A percentile compares a stretch with the other conserved stretches of the same genome.
Conservation (phyloP, 805 yeast genomes). For the Yarrowia sp. region DNA sequence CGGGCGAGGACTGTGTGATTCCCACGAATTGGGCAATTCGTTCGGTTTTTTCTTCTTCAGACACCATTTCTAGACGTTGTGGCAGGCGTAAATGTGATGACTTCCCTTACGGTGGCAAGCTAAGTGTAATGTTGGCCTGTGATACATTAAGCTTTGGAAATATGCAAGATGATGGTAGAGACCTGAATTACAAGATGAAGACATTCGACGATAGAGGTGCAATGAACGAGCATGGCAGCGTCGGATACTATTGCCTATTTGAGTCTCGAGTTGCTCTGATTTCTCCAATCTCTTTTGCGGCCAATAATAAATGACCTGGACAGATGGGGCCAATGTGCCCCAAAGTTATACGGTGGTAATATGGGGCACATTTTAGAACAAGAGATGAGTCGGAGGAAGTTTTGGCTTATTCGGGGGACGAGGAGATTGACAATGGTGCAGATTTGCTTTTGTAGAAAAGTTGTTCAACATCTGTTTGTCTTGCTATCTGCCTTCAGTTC, state of each 20-base stretch:
- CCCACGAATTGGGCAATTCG: constrained; percentile 50
- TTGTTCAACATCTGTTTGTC: too few relatives aligned
- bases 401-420: too few relatives aligned
- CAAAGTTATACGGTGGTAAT: background rate
- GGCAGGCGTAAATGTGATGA: background rate
- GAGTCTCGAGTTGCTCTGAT: too few relatives aligned
- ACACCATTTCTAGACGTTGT: constrained; percentile 17
- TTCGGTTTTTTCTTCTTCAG: constrained; percentile 41
- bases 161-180: constrained; percentile 11
- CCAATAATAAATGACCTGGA: background rate
- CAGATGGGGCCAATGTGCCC: background rate
- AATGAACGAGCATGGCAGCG: too few relatives aligned
- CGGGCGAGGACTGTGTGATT: constrained; percentile 52
- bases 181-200: too few relatives aligned
- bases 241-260: too few relatives aligned
- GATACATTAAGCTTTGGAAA: background rate
- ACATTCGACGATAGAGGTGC: background rate
- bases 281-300: background rate
- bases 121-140: constrained; percentile 23
- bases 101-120: constrained; percentile 30
- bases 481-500: too few relatives aligned
- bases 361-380: too few relatives aligned
- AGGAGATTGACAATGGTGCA: too few relatives aligned
- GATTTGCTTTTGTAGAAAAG: too few relatives aligned
- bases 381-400: too few relatives aligned